Base-by-base conservation (phyloP, 2,329 filamentous ascomycete species). In the Teratosphaeria nubilosa region DNA sequence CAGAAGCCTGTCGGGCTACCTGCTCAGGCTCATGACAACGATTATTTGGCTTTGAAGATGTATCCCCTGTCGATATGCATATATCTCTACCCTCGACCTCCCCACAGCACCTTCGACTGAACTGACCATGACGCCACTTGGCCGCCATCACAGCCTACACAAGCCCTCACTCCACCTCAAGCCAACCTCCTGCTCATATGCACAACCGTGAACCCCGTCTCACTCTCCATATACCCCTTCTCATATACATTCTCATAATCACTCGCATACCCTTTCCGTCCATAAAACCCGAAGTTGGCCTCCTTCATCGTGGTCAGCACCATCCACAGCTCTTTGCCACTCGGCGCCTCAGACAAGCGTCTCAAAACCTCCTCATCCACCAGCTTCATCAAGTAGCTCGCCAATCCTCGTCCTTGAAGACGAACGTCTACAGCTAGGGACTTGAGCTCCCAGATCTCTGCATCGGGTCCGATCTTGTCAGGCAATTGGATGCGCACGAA, bases 291-390 rank as follows among this genome's bases (percentile, higher is more conserved):
- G 9, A n/a, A n/a, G 27, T 60, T 63, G 20, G 57, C 50, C 57
- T 65, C 62, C 50, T 63, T 65, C 13, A 64, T 20, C n/a, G 62
- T 62, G 34, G 63, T 62, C 31, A 65, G 31, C 57, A 65, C 24
- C 60, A 64, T 60, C 32, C 54, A 53, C 5, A 14, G 32, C 10
- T 56, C 27, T 53, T 24, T 37, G 1, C 41, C 22, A 24, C 13
- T 48, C 37, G n/a, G 25, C 54, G 25, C 27, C 27, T 30, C 5
- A 5, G 27, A 30, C 2, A 34, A n/a, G 13, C 41, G 11, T 13
- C n/a, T 48, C 16, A 1, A 9, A 24, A 53, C 56, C 31, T 64
- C 63, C 25, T 56, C 55, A 10, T 65, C 64, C 16, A 62, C 60
- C 20, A 59, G n/a, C 25, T 53, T 50, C 60, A 65, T 65, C 51